These are phyloP conservation scores for Catharanthus roseus DNA, from an alignment of 257 asterid genomes.

Conservation along the genomic window DNA sequence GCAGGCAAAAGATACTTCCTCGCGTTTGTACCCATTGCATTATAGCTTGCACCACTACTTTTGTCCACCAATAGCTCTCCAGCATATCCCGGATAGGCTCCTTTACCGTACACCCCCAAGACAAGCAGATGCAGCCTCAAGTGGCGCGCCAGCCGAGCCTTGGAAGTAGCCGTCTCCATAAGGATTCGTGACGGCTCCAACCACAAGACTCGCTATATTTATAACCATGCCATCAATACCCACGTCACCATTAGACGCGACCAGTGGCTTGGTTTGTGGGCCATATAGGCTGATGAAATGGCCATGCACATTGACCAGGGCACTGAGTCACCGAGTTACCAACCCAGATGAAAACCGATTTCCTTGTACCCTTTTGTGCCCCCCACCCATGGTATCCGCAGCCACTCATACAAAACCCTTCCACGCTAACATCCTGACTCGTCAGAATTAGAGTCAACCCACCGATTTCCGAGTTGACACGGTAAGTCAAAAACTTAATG, in stretches of 20 bases:
- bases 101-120: slow-evolving; percentile 22
- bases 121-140: slow-evolving; percentile 27
- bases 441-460: slow-evolving; percentile 26
- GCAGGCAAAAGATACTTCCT: slow-evolving; percentile 32
- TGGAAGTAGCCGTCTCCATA: slow-evolving; percentile 26
- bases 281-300: slow-evolving; percentile 22
- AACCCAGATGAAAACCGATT: slow-evolving; percentile 23
- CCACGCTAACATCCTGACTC: slow-evolving; percentile 27
- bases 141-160: slow-evolving; percentile 22
- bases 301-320: slow-evolving; percentile 30
- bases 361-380: background rate
- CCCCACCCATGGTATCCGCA: slow-evolving; percentile 26
- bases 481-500: slow-evolving; percentile 20
- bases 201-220: slow-evolving; percentile 27
- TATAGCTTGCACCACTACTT: slow-evolving; percentile 24
- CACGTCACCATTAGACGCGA: slow-evolving; percentile 22
- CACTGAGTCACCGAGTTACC: slow-evolving; percentile 34
- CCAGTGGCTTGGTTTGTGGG: slow-evolving; percentile 25
- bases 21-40: slow-evolving; percentile 27
- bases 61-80: slow-evolving; percentile 16
- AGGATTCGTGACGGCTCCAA: slow-evolving; percentile 30
- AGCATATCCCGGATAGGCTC: slow-evolving; percentile 22
- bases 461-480: slow-evolving; percentile 14
- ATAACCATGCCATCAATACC: slow-evolving; percentile 30
- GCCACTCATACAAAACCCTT: slow-evolving; percentile 29